Evolutionary conservation across 2,329 filamentous ascomycete species (phyloP).

Genomic region (Pseudocercospora vitis): DNA sequence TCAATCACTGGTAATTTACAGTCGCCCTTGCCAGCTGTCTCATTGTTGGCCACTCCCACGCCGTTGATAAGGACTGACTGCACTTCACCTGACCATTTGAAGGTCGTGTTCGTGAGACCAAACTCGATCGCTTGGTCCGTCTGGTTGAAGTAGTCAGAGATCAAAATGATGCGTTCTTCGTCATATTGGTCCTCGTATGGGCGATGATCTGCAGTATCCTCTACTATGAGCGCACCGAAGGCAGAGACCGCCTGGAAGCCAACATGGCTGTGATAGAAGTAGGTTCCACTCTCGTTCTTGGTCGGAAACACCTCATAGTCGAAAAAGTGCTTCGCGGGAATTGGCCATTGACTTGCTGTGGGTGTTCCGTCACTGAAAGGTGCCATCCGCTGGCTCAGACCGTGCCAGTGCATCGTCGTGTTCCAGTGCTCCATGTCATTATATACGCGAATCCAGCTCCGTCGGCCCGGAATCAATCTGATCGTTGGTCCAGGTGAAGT

Average conservation of each 20-base stretch:
- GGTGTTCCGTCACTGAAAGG: slow-evolving; percentile 66
- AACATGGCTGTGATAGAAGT: slow-evolving; percentile 69
- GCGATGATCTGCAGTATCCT: slow-evolving; percentile 41
- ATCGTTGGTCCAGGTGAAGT: slow-evolving; percentile 54
- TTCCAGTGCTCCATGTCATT: slow-evolving; percentile 57
- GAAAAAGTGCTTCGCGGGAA: slow-evolving; percentile 61
- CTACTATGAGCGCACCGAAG: slow-evolving; percentile 60
- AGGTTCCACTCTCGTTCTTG: slow-evolving; percentile 59
- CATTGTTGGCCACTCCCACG: slow-evolving; percentile 24
- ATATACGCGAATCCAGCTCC: slow-evolving; percentile 59
- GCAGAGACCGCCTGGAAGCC: slow-evolving; percentile 62
- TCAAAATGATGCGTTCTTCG: slow-evolving; percentile 57
- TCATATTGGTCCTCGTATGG: slow-evolving; percentile 60
- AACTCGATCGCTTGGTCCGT: slow-evolving; percentile 54
- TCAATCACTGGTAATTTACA: slow-evolving; percentile 50
- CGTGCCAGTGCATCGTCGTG: slow-evolving; percentile 70
- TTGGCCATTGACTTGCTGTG: slow-evolving; percentile 64
- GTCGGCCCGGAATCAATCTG: slow-evolving; percentile 47
- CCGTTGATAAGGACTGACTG: slow-evolving; percentile 60
- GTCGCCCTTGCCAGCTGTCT: slow-evolving; percentile 22
- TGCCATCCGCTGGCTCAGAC: slow-evolving; percentile 58
- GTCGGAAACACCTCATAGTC: slow-evolving; percentile 64
- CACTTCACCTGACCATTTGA: slow-evolving; percentile 61
- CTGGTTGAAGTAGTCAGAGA: slow-evolving; percentile 60
- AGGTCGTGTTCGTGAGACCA: slow-evolving; percentile 52